Conservation (phyloP, 1,284 basidiomycete species). For the Entoloma clypeatum region DNA sequence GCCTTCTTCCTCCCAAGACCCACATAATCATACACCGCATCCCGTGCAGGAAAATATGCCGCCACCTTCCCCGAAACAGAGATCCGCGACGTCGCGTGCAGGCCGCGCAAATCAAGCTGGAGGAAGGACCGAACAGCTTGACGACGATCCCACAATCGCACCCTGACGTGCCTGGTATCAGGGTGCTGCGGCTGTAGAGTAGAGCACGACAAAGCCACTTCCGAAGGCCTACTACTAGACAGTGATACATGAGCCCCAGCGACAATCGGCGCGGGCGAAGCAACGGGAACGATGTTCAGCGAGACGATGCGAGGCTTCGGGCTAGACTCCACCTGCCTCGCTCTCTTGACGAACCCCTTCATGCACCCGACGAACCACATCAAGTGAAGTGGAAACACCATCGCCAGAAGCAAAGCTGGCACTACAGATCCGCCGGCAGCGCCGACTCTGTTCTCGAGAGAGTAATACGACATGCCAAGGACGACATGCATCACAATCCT, state of each 20-base stretch:
- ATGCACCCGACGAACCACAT: slow-evolving; percentile 54
- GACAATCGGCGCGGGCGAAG: not conserved
- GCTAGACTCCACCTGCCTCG: slow-evolving; percentile 13
- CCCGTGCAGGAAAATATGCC: slow-evolving; percentile 14
- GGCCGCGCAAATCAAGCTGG: slow-evolving; percentile 8
- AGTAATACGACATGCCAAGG: slow-evolving; percentile 35
- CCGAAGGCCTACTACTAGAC: not conserved
- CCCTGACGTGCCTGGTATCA: too few species aligned
- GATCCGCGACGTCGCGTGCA: slow-evolving; percentile 4
- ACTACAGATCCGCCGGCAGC: slow-evolving; percentile 32
- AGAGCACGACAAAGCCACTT: not conserved
- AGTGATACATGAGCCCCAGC: not conserved
- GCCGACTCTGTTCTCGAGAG: slow-evolving; percentile 29
- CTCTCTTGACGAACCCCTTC: slow-evolving; percentile 44
- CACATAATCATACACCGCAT: slow-evolving; percentile 18
- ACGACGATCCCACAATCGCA: slow-evolving; percentile 10
- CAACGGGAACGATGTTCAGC: slow-evolving; percentile 4
- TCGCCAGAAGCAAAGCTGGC: slow-evolving; percentile 38
- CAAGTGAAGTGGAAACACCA: slow-evolving; percentile 49
- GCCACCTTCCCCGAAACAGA: slow-evolving; percentile 6
- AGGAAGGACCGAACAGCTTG: slow-evolving; percentile 14
- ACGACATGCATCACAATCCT: slow-evolving; percentile 47
- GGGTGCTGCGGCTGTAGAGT: not conserved
- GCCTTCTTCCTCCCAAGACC: slow-evolving; percentile 14
- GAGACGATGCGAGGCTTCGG: slow-evolving; percentile 9